These are phyloP conservation scores for Pichia exigua DNA, from an alignment of 805 yeast species.

Conservation along the genomic window DNA sequence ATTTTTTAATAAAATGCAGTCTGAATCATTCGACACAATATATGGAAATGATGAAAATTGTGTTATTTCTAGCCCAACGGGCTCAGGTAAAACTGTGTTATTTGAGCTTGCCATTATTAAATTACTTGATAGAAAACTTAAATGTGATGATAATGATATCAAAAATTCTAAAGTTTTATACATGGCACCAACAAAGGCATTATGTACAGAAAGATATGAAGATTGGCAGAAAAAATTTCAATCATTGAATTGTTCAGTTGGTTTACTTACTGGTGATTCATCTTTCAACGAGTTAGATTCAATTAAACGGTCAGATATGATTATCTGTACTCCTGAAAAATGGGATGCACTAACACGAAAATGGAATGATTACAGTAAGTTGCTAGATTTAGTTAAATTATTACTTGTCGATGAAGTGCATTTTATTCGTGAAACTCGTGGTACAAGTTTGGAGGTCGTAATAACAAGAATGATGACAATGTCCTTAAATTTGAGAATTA, in stretches of 20 bases:
- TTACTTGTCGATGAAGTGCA: constrained; percentile 94
- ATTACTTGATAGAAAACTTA: constrained; percentile 6
- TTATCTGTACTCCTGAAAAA: constrained; percentile 82
- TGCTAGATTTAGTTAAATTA: constrained; percentile 73
- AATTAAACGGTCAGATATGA: constrained; percentile 72
- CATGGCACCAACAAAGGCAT: constrained; percentile 86
- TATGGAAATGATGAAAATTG: constrained; percentile 86
- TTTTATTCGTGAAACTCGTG: constrained; percentile 91
- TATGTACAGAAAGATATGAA: constrained; percentile 93
- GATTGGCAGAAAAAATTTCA: constrained; percentile 68
- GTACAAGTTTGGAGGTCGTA: constrained; percentile 90
- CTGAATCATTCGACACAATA: constrained; percentile 82
- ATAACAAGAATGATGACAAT: constrained; percentile 91
- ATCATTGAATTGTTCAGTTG: constrained; percentile 79
- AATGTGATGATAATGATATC: constrained; percentile 44
- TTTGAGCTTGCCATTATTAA: constrained; percentile 65
- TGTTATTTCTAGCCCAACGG: constrained; percentile 95
- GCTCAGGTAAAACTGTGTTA: constrained; percentile 95
- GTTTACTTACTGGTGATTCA: constrained; percentile 93
- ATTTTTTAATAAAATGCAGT: constrained; percentile 72
- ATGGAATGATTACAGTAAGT: constrained; percentile 76
- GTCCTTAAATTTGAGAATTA: constrained; percentile 82
- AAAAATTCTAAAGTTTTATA: constrained; percentile 83
- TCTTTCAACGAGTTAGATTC: constrained; percentile 76
- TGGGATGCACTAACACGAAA: constrained; percentile 98